Base-by-base conservation (phyloP, 768 basidiomycete genomes). In the Suillus placidus region DNA sequence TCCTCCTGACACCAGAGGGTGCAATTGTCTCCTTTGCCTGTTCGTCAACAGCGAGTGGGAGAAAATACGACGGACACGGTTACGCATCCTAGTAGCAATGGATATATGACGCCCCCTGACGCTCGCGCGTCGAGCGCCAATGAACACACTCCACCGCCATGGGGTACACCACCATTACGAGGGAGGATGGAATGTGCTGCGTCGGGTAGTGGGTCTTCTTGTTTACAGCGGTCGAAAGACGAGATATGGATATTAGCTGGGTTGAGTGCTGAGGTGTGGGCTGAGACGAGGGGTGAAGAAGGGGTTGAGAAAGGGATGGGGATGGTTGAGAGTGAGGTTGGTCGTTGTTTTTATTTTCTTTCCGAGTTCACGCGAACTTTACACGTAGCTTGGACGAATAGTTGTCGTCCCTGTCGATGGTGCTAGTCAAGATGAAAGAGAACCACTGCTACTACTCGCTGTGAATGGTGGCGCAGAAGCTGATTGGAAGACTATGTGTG, bases 301-400 rank as follows among this genome's bases (percentile, higher is more conserved):
- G 49, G 40, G 54, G 61, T 34, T 23, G 51, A 30, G 23, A 45
- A 35, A 10, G 68, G 51, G 6, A 71, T 71, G 23, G 90, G 89
- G 20, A 90, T 89, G 87, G 88, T 88, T 4, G 91, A 93, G 66
- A 88, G 88, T 74, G 91, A 93, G 84, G 92, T 92, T 69, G 70
- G 81, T 74, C 9, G 10, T 26, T 55, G 10, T 49, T 32, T 32
- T 30, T 37, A 51, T 52, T 30, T 62, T 37, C 40, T 66, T 47
- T 42, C 18, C 62, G 66, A 65, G 35, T 35, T 30, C 60, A 57
- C 4, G 61, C 32, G 38, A 62, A 23, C 4, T 54, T 34, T 35
- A 65, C 49, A 45, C 18, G 9, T 63, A 93, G 92, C 80, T 91
- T 23, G 92, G 92, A 14, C 84, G 87, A 49, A 85, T 93, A 42